Evolutionary conservation across 2,329 filamentous ascomycete genomes (phyloP), one percentile per base, ranked within the genome.

Genomic region (Alternaria arborescens): DNA sequence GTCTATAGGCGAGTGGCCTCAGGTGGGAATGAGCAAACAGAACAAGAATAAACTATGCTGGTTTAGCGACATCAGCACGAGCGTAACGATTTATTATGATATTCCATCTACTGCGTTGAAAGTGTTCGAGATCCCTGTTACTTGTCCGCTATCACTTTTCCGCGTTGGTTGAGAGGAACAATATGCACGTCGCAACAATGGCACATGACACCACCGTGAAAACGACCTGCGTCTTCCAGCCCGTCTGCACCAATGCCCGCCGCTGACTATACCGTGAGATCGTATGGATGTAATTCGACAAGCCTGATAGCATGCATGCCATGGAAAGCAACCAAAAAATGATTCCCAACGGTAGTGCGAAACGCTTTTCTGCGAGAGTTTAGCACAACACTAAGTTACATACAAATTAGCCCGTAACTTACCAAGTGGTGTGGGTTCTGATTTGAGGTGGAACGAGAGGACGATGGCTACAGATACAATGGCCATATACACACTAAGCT

Each of bases 401-500:
- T 16, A 10, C 8, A 24, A 20, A 16, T 38, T n/a, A 30, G 32
- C 11, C 48, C 38, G 18, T 4, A 22, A 58, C 66, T 42, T 64
- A 72, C 68, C 66, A 12, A 70, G 60, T 20, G 64, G 46, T 10
- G 66, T 66, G 18, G 95, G 92, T 70, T 89, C 80, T 18, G 83
- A 83, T 73, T 93, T 94, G 51, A 99, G 85, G 74, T 99, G 94
- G 78, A 99, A 99, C 14, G 92, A 97, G 52, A 97, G 85, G 10
- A 97, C 89, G 68, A 99, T 97, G 52, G 95, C 94, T 32, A 97
- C 87, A 28, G 92, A 88, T 8, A 98, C 93, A 52, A 99, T 84
- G 66, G 93, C 89, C 86, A 98, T 94, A 81, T 97, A 97, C 70
- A 97, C 87, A 32, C 91, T 89, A 2, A 98, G 86, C 4, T 94